phyloP scores from a whole-genome alignment of 192 early-diverging fungal species.

The Coemansia sp. region DNA sequence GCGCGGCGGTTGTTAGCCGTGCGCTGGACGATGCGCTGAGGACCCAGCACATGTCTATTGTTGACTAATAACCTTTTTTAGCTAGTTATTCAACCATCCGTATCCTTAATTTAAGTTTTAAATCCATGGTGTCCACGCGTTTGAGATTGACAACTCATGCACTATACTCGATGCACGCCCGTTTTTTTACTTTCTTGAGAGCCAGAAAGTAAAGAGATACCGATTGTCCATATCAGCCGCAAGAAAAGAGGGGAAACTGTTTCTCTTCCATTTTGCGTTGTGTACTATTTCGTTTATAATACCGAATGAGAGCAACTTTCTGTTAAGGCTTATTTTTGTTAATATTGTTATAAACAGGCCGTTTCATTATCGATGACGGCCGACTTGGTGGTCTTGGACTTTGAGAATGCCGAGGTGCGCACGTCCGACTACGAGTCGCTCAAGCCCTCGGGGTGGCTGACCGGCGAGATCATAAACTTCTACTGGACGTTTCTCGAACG shows the following conservation, averaged over 20 bases:
- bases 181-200: not conserved
- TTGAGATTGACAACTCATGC: not conserved
- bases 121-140: no score
- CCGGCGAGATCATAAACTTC: constrained; percentile 54
- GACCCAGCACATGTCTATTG: constrained; percentile 15
- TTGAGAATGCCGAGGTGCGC: constrained; percentile 53
- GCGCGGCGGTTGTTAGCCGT: constrained; percentile 13
- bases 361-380: constrained; percentile 12
- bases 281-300: constrained; percentile 1
- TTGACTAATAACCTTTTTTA: constrained; percentile 2
- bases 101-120: not conserved
- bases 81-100: not conserved
- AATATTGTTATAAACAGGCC: no score
- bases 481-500: constrained; percentile 53
- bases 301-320: not conserved
- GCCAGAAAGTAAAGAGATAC: not conserved
- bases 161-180: constrained; percentile 1
- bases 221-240: not conserved
- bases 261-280: not conserved
- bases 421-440: constrained; percentile 48
- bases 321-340: not conserved
- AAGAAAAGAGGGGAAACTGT: not conserved
- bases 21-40: constrained; percentile 27
- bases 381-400: constrained; percentile 40
- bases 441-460: constrained; percentile 50